These are phyloP conservation scores for Starmerella geochares DNA, from an alignment of 805 yeast species.

Conservation along the genomic window DNA sequence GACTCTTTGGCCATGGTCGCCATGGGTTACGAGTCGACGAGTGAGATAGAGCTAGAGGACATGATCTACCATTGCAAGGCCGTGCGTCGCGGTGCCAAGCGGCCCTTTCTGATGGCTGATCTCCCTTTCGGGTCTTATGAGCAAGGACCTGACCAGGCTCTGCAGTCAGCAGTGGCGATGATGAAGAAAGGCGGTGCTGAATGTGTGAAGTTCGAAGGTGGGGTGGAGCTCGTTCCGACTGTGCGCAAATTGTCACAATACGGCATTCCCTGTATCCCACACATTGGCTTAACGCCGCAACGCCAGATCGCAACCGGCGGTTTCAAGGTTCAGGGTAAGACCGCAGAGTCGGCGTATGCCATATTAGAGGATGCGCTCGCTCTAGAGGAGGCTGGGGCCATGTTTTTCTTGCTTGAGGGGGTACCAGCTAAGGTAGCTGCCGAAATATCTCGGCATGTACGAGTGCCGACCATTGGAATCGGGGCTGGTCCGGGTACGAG, in stretches of 20 bases:
- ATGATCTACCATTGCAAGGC: conserved; percentile 67
- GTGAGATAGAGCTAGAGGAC: conserved; percentile 63
- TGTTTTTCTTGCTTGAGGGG: conserved; percentile 70
- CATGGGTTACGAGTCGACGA: conserved; percentile 59
- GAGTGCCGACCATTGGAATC: conserved; percentile 83
- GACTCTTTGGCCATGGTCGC: conserved; percentile 92
- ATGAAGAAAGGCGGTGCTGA: conserved; percentile 48
- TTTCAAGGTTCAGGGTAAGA: conserved; percentile 71
- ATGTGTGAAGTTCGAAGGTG: conserved; percentile 81
- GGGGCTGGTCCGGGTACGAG: conserved; percentile 82
- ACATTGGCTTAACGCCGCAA: conserved; percentile 89
- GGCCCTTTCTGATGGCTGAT: conserved; percentile 69
- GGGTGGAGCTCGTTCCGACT: conserved; percentile 45
- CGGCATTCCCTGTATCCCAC: conserved; percentile 88
- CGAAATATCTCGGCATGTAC: conserved; percentile 48
- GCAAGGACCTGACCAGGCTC: conserved; percentile 49
- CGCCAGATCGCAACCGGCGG: conserved; percentile 72
- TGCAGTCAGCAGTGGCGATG: conserved; percentile 45
- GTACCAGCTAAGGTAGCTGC: conserved; percentile 66
- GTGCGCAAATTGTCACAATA: conserved; percentile 47
- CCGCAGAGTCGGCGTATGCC: conserved; percentile 42
- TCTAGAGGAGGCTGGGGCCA: conserved; percentile 67
- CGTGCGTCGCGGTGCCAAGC: conserved; percentile 57
- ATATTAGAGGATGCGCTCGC: conserved; percentile 58
- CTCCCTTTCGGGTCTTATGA: conserved; percentile 86